Conservation (phyloP, 2,329 filamentous ascomycete genomes). For the Epichloe festucae region DNA sequence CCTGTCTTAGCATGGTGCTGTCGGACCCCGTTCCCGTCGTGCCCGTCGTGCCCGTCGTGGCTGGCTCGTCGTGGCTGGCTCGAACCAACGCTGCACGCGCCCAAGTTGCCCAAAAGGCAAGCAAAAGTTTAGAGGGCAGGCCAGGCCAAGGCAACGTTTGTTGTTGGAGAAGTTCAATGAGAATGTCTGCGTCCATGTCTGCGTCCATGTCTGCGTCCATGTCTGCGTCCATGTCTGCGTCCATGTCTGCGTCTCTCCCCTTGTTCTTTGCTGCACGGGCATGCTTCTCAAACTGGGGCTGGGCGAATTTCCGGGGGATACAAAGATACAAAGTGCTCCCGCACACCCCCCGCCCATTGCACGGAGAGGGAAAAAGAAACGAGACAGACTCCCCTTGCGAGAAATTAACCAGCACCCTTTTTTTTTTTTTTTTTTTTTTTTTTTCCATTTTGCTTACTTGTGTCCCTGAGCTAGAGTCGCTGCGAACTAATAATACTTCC, state of each 20-base stretch:
- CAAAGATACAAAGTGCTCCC: background rate
- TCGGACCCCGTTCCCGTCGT: background rate
- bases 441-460: background rate
- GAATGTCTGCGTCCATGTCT: background rate
- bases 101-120: background rate
- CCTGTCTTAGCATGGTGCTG: background rate
- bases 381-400: constrained; percentile 1
- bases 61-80: constrained; percentile 3
- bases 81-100: background rate
- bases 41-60: background rate
- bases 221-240: background rate
- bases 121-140: background rate
- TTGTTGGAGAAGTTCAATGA: background rate
- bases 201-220: too few species aligned
- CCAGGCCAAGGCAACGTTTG: background rate
- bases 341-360: constrained; percentile 6
- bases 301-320: background rate
- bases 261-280: constrained; percentile 1
- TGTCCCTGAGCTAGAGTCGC: constrained; percentile 1
- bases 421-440: background rate
- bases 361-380: constrained; percentile 8
- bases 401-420: background rate
- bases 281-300: background rate
- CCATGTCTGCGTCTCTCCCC: background rate
- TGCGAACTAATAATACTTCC: background rate